phyloP scores from a whole-genome alignment of 1,284 basidiomycete species.

The Schizophyllum commune region DNA sequence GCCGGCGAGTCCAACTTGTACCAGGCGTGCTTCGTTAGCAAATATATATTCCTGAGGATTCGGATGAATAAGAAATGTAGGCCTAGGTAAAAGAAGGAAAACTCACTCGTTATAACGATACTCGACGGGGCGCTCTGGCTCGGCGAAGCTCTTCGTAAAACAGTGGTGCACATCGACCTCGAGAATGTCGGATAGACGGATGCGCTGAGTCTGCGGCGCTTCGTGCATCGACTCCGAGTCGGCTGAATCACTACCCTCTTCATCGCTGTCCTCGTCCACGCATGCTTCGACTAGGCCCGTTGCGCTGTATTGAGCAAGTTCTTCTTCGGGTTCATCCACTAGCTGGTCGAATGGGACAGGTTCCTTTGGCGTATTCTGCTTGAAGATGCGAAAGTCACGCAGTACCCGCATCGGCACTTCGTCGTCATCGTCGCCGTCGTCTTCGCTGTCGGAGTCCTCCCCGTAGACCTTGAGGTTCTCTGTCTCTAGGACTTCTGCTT shows the following conservation, averaged over 20 bases:
- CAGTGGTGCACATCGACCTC: conserved; percentile 5
- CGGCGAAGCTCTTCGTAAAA: not conserved
- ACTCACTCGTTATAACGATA: conserved; percentile 2
- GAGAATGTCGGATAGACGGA: not conserved
- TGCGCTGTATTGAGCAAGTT: conserved; percentile 18
- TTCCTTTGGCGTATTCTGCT: conserved; percentile 21
- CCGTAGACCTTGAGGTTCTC: conserved; percentile 27
- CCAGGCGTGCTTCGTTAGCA: conserved; percentile 7
- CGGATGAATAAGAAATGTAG: not conserved
- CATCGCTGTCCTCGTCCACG: conserved; percentile 15
- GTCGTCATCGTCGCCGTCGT: conserved; percentile 16
- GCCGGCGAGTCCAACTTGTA: conserved; percentile 6
- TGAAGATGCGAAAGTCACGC: conserved; percentile 42
- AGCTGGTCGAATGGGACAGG: conserved; percentile 28
- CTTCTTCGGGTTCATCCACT: conserved; percentile 18
- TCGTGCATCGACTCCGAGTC: not conserved
- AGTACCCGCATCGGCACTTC: conserved; percentile 46
- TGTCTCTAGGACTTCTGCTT: conserved; percentile 24
- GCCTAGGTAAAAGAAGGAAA: not conserved
- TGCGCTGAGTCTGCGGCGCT: not conserved
- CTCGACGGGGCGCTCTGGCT: not conserved
- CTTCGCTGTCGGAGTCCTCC: conserved; percentile 10
- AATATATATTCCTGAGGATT: conserved; percentile 7
- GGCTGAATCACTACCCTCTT: conserved; percentile 8
- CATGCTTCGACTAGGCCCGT: conserved; percentile 25